Percentiles rank a stretch among this genome's conserved stretches.
phyloP scores from a whole-genome alignment of 208 protist species.

The Acanthamoeba culbertsoni region DNA sequence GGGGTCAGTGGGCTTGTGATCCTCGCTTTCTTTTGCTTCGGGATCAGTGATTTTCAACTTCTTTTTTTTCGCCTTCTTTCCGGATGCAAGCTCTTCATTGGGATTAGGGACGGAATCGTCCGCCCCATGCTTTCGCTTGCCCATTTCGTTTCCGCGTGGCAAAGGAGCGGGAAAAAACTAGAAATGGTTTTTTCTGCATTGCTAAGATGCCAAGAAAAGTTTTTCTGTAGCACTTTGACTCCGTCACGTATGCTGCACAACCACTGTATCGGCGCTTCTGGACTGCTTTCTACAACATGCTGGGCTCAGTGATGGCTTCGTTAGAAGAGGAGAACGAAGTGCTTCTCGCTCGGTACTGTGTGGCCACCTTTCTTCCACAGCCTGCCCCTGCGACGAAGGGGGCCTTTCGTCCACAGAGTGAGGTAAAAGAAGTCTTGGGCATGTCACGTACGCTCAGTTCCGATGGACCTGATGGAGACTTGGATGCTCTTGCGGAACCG shows the following conservation, averaged over 20 bases:
- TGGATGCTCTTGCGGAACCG: neutral
- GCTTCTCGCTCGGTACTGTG: neutral
- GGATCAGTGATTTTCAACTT: too few species aligned
- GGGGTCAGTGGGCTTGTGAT: neutral
- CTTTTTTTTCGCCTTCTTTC: neutral
- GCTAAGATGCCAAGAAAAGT: neutral
- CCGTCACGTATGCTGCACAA: neutral
- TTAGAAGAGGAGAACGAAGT: constrained; percentile 1
- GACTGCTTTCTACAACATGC: neutral
- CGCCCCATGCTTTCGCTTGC: neutral
- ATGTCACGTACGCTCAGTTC: too few species aligned
- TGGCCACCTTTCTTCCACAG: neutral
- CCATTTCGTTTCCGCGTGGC: neutral
- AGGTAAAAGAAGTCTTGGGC: too few species aligned
- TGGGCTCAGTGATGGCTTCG: neutral
- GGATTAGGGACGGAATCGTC: neutral
- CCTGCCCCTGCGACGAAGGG: too few species aligned
- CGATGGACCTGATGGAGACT: neutral
- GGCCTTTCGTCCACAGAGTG: too few species aligned
- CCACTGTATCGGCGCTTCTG: neutral
- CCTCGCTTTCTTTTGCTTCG: neutral
- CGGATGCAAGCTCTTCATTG: neutral
- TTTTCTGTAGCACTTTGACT: neutral
- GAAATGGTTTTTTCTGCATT: too few species aligned
- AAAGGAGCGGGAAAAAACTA: too few species aligned